Percentiles rank a stretch among this genome's conserved stretches.
These are phyloP conservation scores for Pogostemon cablin DNA, from an alignment of 257 asterid species.

Conservation along the genomic window DNA sequence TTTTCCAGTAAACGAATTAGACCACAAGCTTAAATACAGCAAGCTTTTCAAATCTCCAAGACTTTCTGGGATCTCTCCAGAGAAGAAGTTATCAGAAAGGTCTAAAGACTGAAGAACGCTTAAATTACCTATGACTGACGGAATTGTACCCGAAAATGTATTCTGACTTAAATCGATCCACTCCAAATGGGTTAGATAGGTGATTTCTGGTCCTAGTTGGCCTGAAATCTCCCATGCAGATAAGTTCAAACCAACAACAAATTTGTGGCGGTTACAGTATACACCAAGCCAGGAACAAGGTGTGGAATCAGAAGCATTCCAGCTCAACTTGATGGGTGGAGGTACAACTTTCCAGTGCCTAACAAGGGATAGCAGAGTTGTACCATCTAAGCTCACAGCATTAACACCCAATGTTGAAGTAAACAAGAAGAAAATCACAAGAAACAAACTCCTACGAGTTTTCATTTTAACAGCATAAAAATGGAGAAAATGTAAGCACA, in stretches of 20 bases:
- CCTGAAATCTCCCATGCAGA: conserved; percentile 66
- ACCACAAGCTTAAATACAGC: conserved; percentile 43
- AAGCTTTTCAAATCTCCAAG: conserved; percentile 55
- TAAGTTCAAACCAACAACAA: conserved; percentile 51
- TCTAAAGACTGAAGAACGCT: conserved; percentile 53
- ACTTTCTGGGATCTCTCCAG: conserved; percentile 61
- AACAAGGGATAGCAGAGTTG: conserved; percentile 57
- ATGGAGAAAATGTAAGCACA: too few relatives aligned
- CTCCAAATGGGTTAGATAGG: conserved; percentile 48
- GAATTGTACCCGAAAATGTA: conserved; percentile 58
- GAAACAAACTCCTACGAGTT: conserved; percentile 31
- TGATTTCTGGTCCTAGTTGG: conserved; percentile 63
- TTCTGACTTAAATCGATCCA: conserved; percentile 49
- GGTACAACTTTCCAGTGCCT: conserved; percentile 67
- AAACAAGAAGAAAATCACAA: conserved; percentile 43
- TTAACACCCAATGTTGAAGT: conserved; percentile 30
- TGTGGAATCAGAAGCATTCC: conserved; percentile 79
- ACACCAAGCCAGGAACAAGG: conserved; percentile 91
- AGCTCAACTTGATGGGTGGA: conserved; percentile 58
- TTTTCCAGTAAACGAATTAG: conserved; percentile 55
- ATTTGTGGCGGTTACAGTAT: conserved; percentile 44
- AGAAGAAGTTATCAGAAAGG: conserved; percentile 52
- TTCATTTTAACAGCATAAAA: conserved; percentile 36
- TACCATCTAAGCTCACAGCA: conserved; percentile 61
- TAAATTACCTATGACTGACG: conserved; percentile 50